These are phyloP conservation scores for Botryotinia convoluta DNA, from an alignment of 2,329 filamentous ascomycete species.

Conservation along the genomic window DNA sequence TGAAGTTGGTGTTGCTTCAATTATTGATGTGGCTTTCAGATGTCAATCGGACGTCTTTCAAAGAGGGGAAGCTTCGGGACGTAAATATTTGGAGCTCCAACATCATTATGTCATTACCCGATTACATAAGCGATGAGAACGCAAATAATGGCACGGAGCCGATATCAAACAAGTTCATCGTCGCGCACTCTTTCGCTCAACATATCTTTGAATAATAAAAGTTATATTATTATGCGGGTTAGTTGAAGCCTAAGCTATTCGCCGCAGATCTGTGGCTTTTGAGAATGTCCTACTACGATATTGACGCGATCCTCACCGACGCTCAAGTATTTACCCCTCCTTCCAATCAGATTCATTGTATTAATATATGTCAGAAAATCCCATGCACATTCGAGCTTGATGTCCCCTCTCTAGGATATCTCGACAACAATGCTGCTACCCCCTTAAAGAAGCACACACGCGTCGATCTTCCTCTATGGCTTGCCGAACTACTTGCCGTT, in stretches of 20 bases:
- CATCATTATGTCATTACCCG: conserved; percentile 14
- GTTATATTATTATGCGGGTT: not conserved
- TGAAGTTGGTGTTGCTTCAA: conserved; percentile 22
- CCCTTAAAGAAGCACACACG: conserved; percentile 78
- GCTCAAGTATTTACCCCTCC: conserved; percentile 57
- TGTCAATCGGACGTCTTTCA: conserved; percentile 14
- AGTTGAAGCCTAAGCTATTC: not conserved
- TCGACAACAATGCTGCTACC: conserved; percentile 73
- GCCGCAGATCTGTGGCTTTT: not conserved
- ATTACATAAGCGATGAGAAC: conserved; percentile 7
- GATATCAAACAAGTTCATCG: not conserved
- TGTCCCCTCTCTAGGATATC: conserved; percentile 80
- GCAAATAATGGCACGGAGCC: not conserved
- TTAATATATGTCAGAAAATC: conserved; percentile 65
- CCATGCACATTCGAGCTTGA: conserved; percentile 93
- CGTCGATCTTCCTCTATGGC: conserved; percentile 85
- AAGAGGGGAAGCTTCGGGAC: conserved; percentile 3
- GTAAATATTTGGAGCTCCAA: conserved; percentile 15
- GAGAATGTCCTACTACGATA: conserved; percentile 76
- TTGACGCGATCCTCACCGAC: conserved; percentile 81
- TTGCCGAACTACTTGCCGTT: conserved; percentile 88
- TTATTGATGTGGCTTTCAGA: conserved; percentile 14
- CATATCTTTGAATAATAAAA: not conserved
- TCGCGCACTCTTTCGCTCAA: not conserved
- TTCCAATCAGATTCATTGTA: conserved; percentile 16